phyloP scores from a whole-genome alignment of 352 stramenopile species.

The Globisporangium cylindrosporum region DNA sequence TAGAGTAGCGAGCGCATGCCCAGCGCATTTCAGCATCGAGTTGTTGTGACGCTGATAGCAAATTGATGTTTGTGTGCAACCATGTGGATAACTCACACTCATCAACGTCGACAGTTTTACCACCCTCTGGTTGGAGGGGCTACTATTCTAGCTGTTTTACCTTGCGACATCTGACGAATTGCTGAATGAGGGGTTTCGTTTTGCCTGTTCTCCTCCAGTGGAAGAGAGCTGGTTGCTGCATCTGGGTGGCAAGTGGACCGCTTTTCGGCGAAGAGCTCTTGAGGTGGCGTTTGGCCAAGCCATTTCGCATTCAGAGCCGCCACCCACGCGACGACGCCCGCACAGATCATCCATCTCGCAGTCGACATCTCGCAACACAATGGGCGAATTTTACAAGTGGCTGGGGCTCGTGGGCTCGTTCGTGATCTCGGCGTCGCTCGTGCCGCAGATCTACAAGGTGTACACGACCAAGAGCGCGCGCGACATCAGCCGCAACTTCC shows the following conservation, averaged over 20 bases:
- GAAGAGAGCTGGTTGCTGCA: neutral
- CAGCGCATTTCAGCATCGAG: neutral
- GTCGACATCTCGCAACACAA: neutral
- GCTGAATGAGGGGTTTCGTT: neutral
- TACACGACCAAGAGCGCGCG: slow-evolving; percentile 36
- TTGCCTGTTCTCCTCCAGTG: neutral
- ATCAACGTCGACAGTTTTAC: neutral
- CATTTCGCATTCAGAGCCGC: neutral
- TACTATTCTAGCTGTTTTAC: neutral
- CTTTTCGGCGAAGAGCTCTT: neutral
- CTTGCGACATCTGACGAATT: neutral
- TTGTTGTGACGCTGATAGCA: neutral
- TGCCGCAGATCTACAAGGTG: slow-evolving; percentile 40
- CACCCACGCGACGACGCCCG: too few species aligned
- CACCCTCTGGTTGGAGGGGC: neutral
- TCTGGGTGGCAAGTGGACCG: neutral
- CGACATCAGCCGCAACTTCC: slow-evolving; percentile 42
- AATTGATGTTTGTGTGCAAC: neutral
- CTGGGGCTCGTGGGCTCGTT: slow-evolving; percentile 37
- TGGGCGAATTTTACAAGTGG: slow-evolving; percentile 28
- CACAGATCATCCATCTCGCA: neutral
- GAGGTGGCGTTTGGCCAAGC: neutral
- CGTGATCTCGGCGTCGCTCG: slow-evolving; percentile 31
- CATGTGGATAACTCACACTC: neutral
- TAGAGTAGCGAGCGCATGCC: neutral